Conservation (phyloP, 164 flowering plant species). For the Vitis rotundifolia region DNA sequence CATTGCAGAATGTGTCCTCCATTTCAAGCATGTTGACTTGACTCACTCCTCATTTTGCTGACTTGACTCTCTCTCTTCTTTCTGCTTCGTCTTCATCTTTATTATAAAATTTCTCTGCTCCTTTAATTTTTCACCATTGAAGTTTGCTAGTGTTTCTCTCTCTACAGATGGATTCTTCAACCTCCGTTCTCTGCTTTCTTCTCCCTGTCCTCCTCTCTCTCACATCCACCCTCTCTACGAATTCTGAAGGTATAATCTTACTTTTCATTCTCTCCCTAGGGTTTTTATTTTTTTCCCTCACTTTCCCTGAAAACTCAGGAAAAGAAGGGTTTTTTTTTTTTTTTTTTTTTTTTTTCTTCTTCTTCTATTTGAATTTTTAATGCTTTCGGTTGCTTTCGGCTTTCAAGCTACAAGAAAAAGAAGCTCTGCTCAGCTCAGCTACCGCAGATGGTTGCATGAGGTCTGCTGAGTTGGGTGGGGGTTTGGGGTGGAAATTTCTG, state of each 20-base stretch:
- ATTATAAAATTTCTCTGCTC: neutral
- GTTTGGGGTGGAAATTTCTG: too few species aligned
- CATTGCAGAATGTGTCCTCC: neutral
- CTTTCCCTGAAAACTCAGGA: neutral
- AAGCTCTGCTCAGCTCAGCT: too few species aligned
- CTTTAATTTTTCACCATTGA: too few species aligned
- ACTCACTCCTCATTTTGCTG: neutral
- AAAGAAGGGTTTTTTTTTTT: neutral
- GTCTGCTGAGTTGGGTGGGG: too few species aligned
- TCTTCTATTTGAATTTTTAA: neutral
- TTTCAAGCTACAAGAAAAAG: too few species aligned
- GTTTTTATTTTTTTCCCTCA: neutral
- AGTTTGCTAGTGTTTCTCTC: constrained; percentile 5
- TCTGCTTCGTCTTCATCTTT: neutral
- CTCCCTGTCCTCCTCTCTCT: constrained; percentile 27
- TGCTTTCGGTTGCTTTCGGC: too few species aligned
- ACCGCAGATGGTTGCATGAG: too few species aligned
- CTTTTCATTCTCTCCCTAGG: neutral
- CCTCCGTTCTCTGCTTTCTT: constrained; percentile 18
- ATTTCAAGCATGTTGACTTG: neutral
- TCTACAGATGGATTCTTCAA: constrained; percentile 22
- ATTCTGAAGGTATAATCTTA: constrained; percentile 57
- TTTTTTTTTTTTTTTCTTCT: neutral
- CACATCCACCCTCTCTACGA: constrained; percentile 41
- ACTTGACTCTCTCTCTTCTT: neutral